Percentiles rank a stretch among this genome's conserved stretches.
Conservation (phyloP, 768 basidiomycete genomes). For the Xerocomus brunneocitrinus region DNA sequence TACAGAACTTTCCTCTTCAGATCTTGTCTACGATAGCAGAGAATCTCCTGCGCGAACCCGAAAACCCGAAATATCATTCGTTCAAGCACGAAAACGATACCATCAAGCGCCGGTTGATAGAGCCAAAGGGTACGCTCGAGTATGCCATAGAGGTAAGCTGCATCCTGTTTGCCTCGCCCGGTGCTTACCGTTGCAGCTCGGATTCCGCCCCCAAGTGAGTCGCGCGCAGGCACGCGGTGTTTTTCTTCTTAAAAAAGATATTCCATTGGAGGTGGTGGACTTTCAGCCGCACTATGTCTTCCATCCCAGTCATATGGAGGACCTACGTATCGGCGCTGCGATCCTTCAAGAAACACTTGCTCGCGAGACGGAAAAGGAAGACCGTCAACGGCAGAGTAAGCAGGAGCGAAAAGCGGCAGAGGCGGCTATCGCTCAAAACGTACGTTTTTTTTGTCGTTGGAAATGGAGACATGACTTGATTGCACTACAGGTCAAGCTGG, state of each 20-base stretch:
- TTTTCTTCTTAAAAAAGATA: not conserved
- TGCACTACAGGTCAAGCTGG: constrained; percentile 59
- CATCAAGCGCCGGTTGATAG: constrained; percentile 63
- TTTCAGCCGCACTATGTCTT: constrained; percentile 76
- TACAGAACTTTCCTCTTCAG: constrained; percentile 20
- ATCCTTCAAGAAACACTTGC: constrained; percentile 62
- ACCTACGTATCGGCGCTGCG: constrained; percentile 58
- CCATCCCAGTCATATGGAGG: constrained; percentile 45
- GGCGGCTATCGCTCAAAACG: constrained; percentile 54
- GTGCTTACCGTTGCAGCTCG: constrained; percentile 43
- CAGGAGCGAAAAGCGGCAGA: constrained; percentile 57
- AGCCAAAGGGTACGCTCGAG: constrained; percentile 69
- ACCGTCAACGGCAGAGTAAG: constrained; percentile 43
- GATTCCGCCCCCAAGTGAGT: constrained; percentile 65
- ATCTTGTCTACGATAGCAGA: constrained; percentile 64
- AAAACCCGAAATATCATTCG: constrained; percentile 63
- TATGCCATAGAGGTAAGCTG: constrained; percentile 72
- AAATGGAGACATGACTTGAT: no score
- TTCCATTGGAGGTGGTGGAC: constrained; percentile 46
- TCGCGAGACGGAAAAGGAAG: constrained; percentile 45
- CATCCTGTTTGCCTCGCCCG: not conserved
- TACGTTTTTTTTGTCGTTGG: constrained; percentile 16
- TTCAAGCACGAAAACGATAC: constrained; percentile 73
- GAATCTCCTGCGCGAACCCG: constrained; percentile 69
- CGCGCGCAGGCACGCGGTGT: not conserved